These are phyloP conservation scores for Pyrrhoderma lamaoense DNA, from an alignment of 1,284 basidiomycete species.

Conservation along the genomic window DNA sequence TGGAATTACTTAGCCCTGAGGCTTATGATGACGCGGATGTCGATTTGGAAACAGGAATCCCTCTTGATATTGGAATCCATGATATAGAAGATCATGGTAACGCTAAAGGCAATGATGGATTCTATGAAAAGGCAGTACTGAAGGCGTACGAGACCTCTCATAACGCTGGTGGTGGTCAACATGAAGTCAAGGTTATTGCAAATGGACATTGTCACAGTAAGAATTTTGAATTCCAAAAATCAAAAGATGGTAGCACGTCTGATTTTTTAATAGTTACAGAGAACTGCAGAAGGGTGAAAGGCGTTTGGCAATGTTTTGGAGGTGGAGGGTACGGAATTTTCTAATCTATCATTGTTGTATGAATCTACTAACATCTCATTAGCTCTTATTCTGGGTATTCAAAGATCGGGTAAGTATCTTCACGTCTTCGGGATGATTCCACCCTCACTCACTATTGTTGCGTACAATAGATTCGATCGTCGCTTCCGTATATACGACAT, in stretches of 20 bases:
- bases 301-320: slow-evolving; percentile 92
- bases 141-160: slow-evolving; percentile 59
- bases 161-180: slow-evolving; percentile 38
- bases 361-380: slow-evolving; percentile 13
- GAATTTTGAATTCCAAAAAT: slow-evolving; percentile 19
- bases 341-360: slow-evolving; percentile 4
- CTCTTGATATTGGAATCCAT: slow-evolving; percentile 60
- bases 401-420: slow-evolving; percentile 49
- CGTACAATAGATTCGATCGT: slow-evolving; percentile 77
- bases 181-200: slow-evolving; percentile 77
- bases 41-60: slow-evolving; percentile 45
- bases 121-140: slow-evolving; percentile 75
- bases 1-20: slow-evolving; percentile 41
- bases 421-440: neutral
- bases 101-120: slow-evolving; percentile 67
- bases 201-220: slow-evolving; percentile 83
- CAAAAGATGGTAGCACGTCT: slow-evolving; percentile 18
- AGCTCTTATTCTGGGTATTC: slow-evolving; percentile 85
- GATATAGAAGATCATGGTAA: slow-evolving; percentile 55
- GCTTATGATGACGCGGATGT: slow-evolving; percentile 51
- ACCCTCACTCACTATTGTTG: slow-evolving; percentile 6
- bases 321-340: slow-evolving; percentile 64
- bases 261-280: slow-evolving; percentile 56
- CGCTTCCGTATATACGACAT: slow-evolving; percentile 82
- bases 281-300: slow-evolving; percentile 77